A percentile compares a stretch with the other conserved stretches of the same genome.
These are phyloP conservation scores for Coniochaeta hoffmannii DNA, from an alignment of 2,329 filamentous ascomycete species.

Conservation along the genomic window DNA sequence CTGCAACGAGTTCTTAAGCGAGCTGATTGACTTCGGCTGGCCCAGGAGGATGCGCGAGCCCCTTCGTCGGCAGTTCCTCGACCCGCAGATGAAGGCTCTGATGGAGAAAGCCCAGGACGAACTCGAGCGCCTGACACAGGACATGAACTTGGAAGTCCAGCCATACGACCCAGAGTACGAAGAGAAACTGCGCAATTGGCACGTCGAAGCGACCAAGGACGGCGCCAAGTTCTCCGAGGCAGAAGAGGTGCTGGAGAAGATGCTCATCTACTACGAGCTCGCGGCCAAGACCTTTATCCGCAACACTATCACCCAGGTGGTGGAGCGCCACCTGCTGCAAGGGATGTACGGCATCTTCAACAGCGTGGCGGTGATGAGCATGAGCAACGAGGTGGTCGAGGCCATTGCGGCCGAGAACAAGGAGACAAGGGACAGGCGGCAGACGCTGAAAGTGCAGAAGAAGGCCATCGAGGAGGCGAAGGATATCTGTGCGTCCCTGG, in stretches of 20 bases:
- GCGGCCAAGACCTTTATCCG: constrained; percentile 44
- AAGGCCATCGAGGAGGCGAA: constrained; percentile 42
- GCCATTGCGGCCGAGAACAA: constrained; percentile 46
- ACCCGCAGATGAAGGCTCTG: constrained; percentile 38
- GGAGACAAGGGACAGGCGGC: constrained; percentile 41
- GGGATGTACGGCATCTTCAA: constrained; percentile 46
- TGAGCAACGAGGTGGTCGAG: constrained; percentile 36
- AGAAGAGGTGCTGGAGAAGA: constrained; percentile 46
- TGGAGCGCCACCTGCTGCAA: constrained; percentile 42
- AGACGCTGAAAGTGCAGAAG: constrained; percentile 39
- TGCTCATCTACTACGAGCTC: constrained; percentile 48
- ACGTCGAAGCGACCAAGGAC: constrained; percentile 31
- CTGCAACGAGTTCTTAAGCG: constrained; percentile 44
- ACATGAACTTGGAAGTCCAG: constrained; percentile 45
- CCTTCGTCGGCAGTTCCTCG: constrained; percentile 39
- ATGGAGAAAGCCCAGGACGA: constrained; percentile 39
- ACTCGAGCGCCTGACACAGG: constrained; percentile 36
- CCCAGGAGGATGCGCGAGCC: constrained; percentile 43
- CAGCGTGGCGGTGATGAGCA: constrained; percentile 41
- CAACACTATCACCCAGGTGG: constrained; percentile 45
- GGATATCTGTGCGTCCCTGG: constrained; percentile 39
- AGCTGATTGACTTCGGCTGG: constrained; percentile 43
- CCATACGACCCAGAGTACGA: constrained; percentile 47
- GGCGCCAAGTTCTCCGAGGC: constrained; percentile 41
- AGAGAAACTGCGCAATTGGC: constrained; percentile 40